Percentiles rank a stretch among this genome's conserved stretches.
phyloP scores from a whole-genome alignment of 2,329 filamentous ascomycete genomes.

The Mycosphaerella arachidis region DNA sequence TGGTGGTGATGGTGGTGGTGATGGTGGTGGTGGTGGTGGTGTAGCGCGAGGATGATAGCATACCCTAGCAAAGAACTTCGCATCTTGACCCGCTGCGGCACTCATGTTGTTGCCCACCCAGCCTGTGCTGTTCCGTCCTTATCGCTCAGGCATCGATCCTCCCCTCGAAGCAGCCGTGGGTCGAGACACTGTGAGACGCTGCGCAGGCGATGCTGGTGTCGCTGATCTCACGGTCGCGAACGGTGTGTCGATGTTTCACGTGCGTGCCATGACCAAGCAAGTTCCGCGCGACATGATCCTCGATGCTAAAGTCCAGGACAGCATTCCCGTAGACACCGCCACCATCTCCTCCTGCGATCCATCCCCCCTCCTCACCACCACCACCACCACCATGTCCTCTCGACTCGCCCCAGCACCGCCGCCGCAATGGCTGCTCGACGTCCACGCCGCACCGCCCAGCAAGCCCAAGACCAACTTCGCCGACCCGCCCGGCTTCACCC shows the following conservation, averaged over 20 bases:
- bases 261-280: background rate
- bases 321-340: no score
- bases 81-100: conserved; percentile 73
- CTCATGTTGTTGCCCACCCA: conserved; percentile 53
- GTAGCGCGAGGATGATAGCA: conserved; percentile 34
- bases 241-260: background rate
- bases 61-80: conserved; percentile 98
- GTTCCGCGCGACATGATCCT: background rate
- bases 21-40: background rate
- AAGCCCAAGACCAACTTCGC: conserved; percentile 66
- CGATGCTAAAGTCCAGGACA: no score
- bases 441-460: conserved; percentile 64
- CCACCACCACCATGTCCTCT: conserved; percentile 22
- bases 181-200: background rate
- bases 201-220: background rate
- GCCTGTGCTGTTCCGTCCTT: background rate
- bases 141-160: conserved; percentile 4
- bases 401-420: conserved; percentile 42
- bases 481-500: conserved; percentile 76
- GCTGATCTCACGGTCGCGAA: background rate
- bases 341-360: no score
- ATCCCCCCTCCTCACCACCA: background rate
- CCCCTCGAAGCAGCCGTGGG: no score
- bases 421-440: conserved; percentile 78
- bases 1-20: no score